Conservation (phyloP, 176 grass and related monocot genomes). For the Hsuehochloa calcarea region DNA sequence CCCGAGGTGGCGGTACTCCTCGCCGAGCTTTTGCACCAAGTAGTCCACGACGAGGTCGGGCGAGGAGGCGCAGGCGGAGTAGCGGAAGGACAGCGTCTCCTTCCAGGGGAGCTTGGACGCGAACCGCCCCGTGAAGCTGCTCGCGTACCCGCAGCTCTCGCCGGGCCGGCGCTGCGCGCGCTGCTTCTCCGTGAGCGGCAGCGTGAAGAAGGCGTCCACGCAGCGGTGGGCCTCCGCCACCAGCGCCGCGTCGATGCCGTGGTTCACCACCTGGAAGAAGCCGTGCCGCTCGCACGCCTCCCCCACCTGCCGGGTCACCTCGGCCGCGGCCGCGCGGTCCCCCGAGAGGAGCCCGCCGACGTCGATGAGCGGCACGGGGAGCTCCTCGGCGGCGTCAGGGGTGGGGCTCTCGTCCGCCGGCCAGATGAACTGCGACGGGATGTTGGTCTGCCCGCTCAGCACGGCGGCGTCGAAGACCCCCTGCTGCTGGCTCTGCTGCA, state of each 20-base stretch:
- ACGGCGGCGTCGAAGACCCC: slow-evolving; percentile 69
- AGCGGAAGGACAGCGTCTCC: slow-evolving; percentile 84
- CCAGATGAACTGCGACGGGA: slow-evolving; percentile 87
- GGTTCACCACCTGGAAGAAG: slow-evolving; percentile 93
- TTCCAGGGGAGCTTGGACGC: slow-evolving; percentile 89
- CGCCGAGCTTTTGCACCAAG: slow-evolving; percentile 55
- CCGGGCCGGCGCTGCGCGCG: slow-evolving; percentile 59
- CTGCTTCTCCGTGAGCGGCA: slow-evolving; percentile 73
- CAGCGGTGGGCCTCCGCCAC: slow-evolving; percentile 64
- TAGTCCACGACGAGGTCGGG: slow-evolving; percentile 48
- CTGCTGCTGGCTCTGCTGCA: background rate
- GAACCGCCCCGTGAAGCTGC: slow-evolving; percentile 91
- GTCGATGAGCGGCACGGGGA: slow-evolving; percentile 77
- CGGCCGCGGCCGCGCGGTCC: background rate
- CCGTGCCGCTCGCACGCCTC: slow-evolving; percentile 66
- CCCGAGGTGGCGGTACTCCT: slow-evolving; percentile 49
- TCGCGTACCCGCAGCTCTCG: slow-evolving; percentile 90
- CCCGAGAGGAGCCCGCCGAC: slow-evolving; percentile 47
- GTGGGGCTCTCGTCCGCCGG: slow-evolving; percentile 64
- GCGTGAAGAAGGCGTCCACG: slow-evolving; percentile 75
- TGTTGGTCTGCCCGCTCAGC: slow-evolving; percentile 40
- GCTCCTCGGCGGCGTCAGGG: slow-evolving; percentile 52
- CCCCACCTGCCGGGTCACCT: slow-evolving; percentile 39
- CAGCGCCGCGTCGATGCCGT: slow-evolving; percentile 63
- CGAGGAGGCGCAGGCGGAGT: slow-evolving; percentile 15